Evolutionary conservation across 345 rosid species (phyloP), one percentile per base, ranked within the genome.

Genomic region (Kandelia obovata): DNA sequence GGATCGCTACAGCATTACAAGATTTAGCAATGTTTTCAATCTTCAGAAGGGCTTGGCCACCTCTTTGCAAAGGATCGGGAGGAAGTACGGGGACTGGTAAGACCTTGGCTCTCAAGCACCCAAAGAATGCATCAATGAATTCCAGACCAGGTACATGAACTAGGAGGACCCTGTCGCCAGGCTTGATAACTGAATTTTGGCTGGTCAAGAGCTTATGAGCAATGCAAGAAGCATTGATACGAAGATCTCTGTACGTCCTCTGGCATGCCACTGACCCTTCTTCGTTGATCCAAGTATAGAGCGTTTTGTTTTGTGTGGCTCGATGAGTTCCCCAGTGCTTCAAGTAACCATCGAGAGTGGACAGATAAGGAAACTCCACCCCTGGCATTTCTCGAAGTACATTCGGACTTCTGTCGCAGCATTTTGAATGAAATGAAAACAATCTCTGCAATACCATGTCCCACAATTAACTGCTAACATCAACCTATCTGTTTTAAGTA

Each of bases 41-140:
- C 75, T 88, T 88, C 72, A 81, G 21, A 59, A 88, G 88, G 35
- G 90, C 88, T 72, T 88, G 90, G 17, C 93, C 88, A n/a, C 93
- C 87, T 75, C 86, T 84, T 73, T 88, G 89, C 32, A 80, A 34
- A 9, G 88, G 93, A 72, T 88, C 90, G 5, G 93, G 93, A 27
- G 90, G 93, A 68, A 83, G 88, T 43, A 84, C 93, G 16, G 93
- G 93, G 39, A 88, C 88, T 0, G 90, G 90, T 26, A 88, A 34
- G 28, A 88, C 86, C 74, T 62, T 84, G 7, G 88, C 90, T 77
- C 89, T 80, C 68, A 86, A 73, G 80, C 90, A 88, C 46, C 88
- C 93, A 47, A 88, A 88, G 83, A 86, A 88, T 53, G 87, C 84
- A 71, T 88, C 93, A 32, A 81, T 59, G 23, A 86, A 86, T 53